Base-by-base conservation (phyloP, 371 early-diverging fungal species). In the Mortierella sp. region DNA sequence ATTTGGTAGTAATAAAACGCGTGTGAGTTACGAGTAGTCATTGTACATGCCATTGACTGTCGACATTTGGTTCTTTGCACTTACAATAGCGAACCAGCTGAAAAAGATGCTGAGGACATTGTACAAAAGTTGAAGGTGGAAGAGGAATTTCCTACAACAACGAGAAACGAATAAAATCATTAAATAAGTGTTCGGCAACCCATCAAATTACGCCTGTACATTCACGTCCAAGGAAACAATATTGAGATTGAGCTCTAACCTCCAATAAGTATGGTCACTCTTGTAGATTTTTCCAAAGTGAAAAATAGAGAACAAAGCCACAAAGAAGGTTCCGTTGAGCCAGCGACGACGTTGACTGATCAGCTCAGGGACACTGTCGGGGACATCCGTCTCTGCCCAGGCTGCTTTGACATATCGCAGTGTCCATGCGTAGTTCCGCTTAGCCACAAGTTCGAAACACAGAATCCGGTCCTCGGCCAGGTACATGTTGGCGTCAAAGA, bases 71-170 rank as follows among this genome's bases (percentile, higher is more conserved):
- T 5, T 10, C 7, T 8, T 4, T 31, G 89, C 88, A 87, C 89
- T 92, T 86, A 92, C 93, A 80, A 96, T 79, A 6, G 92, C 86
- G 69, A 96, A 90, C 95, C 95, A 96, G 66, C 90, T 93, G 80
- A 96, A 95, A 8, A 94, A 70, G 70, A 96, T 80, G 63, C 84
- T 92, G 76, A 95, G 76, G 64, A 90, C 77, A 77, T 94, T 95
- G 80, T 94, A 96, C 41, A 94, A 48, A 41, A 90, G 89, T 84
- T 96, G 94, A 24, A 95, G 63, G 4, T 90, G 86, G 68, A 96
- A 85, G 16, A 92, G 79, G 16, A 92, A 29, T 53, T 90, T 90
- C n/a, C 95, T 86, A 50, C 9, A 24, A 89, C 77, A 39, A 86
- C 66, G 52, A 16, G 6, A 37, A 4, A 61, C 2, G 34, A 34